phyloP scores from a whole-genome alignment of 2,329 filamentous ascomycete genomes.

The Nothophoma quercina region DNA sequence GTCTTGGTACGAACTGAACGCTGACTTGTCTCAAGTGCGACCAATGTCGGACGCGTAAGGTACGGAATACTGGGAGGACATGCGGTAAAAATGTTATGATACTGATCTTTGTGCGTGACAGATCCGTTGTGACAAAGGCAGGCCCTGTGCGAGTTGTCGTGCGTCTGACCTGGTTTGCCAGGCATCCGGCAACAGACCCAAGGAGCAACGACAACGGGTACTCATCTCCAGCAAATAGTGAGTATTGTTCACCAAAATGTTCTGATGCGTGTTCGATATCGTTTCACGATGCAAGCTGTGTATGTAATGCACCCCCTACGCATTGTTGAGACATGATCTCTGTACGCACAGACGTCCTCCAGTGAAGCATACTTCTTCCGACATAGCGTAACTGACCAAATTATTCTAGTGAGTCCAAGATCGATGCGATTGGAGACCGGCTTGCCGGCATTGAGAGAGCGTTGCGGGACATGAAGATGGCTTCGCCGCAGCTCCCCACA shows the following conservation, averaged over 20 bases:
- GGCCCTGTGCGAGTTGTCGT: constrained; percentile 48
- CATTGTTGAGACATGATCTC: too few relatives aligned
- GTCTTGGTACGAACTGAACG: neutral
- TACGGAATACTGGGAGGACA: neutral
- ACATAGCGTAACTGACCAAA: neutral
- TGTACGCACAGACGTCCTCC: too few relatives aligned
- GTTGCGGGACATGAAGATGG: constrained; percentile 21
- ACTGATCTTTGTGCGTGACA: constrained; percentile 2
- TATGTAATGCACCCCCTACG: too few relatives aligned
- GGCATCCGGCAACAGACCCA: constrained; percentile 40
- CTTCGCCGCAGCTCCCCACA: neutral
- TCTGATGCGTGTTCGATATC: too few relatives aligned
- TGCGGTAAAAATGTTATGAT: neutral
- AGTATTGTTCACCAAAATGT: too few relatives aligned
- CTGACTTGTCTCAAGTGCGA: constrained; percentile 35
- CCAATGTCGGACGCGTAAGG: constrained; percentile 42
- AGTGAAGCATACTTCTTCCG: neutral
- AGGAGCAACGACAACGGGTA: constrained; percentile 33
- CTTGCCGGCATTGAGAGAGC: constrained; percentile 39
- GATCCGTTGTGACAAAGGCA: constrained; percentile 42
- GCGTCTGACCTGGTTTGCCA: constrained; percentile 44
- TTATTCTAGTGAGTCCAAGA: constrained; percentile 46
- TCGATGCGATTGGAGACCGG: constrained; percentile 44
- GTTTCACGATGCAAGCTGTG: too few relatives aligned
- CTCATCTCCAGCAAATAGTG: constrained; percentile 51